Evolutionary conservation across 495 filamentous ascomycete species (phyloP), one percentile per base, ranked within the genome.

Genomic region (Aspergillus wentii): DNA sequence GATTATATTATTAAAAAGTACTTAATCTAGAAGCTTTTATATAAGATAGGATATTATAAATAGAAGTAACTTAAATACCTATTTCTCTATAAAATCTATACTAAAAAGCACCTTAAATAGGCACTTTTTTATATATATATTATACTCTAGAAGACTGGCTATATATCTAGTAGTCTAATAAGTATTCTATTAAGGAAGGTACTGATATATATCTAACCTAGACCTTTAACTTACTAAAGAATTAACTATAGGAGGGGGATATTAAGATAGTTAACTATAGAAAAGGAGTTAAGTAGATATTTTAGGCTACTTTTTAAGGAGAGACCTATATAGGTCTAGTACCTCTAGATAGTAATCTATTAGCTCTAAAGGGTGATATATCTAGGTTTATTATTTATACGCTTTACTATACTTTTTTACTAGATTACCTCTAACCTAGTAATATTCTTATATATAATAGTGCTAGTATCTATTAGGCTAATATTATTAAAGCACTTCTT

Each of bases 1-100:
- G 2, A 26, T 40, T 43, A 28, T 38, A 15, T 43, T 6, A 25
- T 25, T n/a, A n/a, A n/a, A n/a, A n/a, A n/a, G n/a, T n/a, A n/a
- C n/a, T n/a, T n/a, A n/a, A n/a, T n/a, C n/a, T n/a, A n/a, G n/a
- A n/a, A n/a, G n/a, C n/a, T 10, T 25, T 25, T 6, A 25, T 25
- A n/a, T n/a, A 5, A 25, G 10, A 6, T 25, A 6, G 5, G 10
- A 25, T 25, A 25, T 5, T 10, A 5, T 6, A 6, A 10, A 5
- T 25, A 10, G 22, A 25, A 25, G 5, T 25, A 25, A n/a, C n/a
- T n/a, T n/a, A n/a, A 25, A 25, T 6, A 25, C 6, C 10, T 25
- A n/a, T n/a, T n/a, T n/a, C n/a, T n/a, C n/a, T n/a, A n/a, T n/a
- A n/a, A n/a, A n/a, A n/a, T n/a, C n/a, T n/a, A n/a, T n/a, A n/a